Conservation (phyloP, 371 early-diverging fungal species). For the Actinomucor elegans region DNA sequence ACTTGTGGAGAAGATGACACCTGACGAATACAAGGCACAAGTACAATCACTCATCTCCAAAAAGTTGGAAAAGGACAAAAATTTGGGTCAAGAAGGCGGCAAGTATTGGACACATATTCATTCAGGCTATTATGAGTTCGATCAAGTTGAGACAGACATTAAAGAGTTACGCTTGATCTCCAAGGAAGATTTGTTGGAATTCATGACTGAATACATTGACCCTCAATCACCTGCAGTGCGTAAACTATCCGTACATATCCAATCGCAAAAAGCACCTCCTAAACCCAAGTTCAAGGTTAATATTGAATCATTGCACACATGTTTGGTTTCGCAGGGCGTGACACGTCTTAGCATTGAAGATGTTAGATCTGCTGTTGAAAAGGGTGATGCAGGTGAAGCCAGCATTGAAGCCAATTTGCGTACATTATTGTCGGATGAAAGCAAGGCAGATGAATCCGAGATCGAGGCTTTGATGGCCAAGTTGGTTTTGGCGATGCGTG, state of each 20-base stretch:
- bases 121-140: slow-evolving; percentile 86
- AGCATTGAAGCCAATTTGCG: slow-evolving; percentile 42
- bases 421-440: slow-evolving; percentile 42
- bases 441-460: slow-evolving; percentile 42
- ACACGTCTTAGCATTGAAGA: slow-evolving; percentile 43
- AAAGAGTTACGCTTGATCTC: slow-evolving; percentile 52
- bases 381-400: slow-evolving; percentile 42
- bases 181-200: slow-evolving; percentile 53
- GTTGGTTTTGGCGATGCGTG: slow-evolving; percentile 42
- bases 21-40: slow-evolving; percentile 75
- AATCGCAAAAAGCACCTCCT: slow-evolving; percentile 53
- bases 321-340: slow-evolving; percentile 35
- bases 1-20: slow-evolving; percentile 64
- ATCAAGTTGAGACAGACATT: slow-evolving; percentile 64
- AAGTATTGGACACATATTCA: slow-evolving; percentile 81
- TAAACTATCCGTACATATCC: slow-evolving; percentile 72
- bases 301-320: slow-evolving; percentile 47
- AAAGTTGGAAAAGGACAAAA: slow-evolving; percentile 86
- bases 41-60: slow-evolving; percentile 69
- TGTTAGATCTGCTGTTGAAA: slow-evolving; percentile 43
- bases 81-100: slow-evolving; percentile 73
- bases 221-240: slow-evolving; percentile 55
- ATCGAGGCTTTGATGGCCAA: slow-evolving; percentile 46
- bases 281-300: slow-evolving; percentile 42
- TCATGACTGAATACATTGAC: slow-evolving; percentile 59